Percentiles rank a stretch among this genome's conserved stretches.
Evolutionary conservation across 108 stramenopile genomes (phyloP).

Genomic region (Phaeodactylum tricornutum): DNA sequence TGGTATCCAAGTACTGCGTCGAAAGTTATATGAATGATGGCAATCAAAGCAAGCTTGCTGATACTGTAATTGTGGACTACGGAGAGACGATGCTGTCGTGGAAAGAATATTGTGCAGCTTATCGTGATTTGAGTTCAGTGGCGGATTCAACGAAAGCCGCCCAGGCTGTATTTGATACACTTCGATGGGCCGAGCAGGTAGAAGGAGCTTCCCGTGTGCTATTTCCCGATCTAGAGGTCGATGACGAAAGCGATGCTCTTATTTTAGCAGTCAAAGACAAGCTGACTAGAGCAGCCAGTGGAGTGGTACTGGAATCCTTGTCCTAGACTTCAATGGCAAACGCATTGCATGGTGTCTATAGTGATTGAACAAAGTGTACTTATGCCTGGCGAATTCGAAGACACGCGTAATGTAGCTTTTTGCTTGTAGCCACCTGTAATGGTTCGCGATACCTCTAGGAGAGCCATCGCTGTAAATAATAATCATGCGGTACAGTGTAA

Average conservation of each 20-base stretch:
- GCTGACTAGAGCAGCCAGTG: constrained; percentile 80
- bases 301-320: constrained; percentile 62
- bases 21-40: constrained; percentile 12
- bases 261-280: constrained; percentile 68
- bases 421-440: too few species aligned
- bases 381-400: too few species aligned
- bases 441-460: too few species aligned
- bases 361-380: too few species aligned
- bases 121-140: constrained; percentile 60
- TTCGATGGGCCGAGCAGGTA: constrained; percentile 84
- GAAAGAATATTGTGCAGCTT: constrained; percentile 42
- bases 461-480: too few species aligned
- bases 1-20: constrained; percentile 30
- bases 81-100: constrained; percentile 44
- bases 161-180: constrained; percentile 57
- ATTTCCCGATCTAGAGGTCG: constrained; percentile 48
- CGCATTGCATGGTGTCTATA: too few species aligned
- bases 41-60: constrained; percentile 18
- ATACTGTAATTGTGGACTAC: constrained; percentile 81
- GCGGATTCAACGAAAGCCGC: constrained; percentile 62
- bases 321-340: too few species aligned
- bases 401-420: too few species aligned
- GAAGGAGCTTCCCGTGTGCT: constrained; percentile 44
- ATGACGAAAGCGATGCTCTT: constrained; percentile 36
- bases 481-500: too few species aligned